A percentile compares a stretch with the other conserved stretches of the same genome.
Conservation (phyloP, 1,284 basidiomycete genomes). For the Phellopilus nigrolimitatus region DNA sequence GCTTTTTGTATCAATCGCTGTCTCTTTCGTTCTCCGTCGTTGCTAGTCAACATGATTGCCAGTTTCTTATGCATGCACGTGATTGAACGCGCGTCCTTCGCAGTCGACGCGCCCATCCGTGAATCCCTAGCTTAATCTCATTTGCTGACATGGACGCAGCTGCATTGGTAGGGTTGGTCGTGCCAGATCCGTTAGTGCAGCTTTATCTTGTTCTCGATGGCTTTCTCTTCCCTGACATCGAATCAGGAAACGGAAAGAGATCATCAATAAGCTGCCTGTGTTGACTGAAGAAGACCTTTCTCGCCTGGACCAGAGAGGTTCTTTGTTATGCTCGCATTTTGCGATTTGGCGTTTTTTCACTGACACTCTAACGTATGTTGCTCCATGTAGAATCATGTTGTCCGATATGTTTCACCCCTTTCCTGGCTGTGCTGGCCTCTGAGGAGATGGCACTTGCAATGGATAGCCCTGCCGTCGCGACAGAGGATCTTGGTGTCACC, state of each 20-base stretch:
- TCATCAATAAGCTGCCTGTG: constrained; percentile 37
- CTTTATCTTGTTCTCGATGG: constrained; percentile 1
- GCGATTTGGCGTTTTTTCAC: background rate
- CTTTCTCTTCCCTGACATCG: background rate
- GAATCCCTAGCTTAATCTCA: background rate
- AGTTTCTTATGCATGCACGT: constrained; percentile 1
- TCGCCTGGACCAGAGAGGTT: constrained; percentile 35
- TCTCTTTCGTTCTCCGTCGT: constrained; percentile 5
- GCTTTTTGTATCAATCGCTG: constrained; percentile 23
- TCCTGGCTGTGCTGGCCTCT: constrained; percentile 60
- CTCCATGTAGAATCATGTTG: constrained; percentile 55
- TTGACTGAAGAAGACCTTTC: constrained; percentile 40
- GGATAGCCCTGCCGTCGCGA: constrained; percentile 67
- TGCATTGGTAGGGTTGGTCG: constrained; percentile 1
- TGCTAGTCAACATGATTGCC: constrained; percentile 11
- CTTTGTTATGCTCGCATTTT: constrained; percentile 27
- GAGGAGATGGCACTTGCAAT: constrained; percentile 66
- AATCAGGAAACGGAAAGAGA: constrained; percentile 30
- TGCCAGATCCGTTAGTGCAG: constrained; percentile 30
- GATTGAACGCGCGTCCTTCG: constrained; percentile 3
- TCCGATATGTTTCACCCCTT: constrained; percentile 65
- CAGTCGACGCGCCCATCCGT: constrained; percentile 1
- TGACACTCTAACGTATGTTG: background rate
- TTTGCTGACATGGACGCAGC: background rate
- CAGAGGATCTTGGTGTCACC: constrained; percentile 66